Evolutionary conservation across 169 alveolate genomes (phyloP).

Genomic region (Cryptosporidium meleagridis): DNA sequence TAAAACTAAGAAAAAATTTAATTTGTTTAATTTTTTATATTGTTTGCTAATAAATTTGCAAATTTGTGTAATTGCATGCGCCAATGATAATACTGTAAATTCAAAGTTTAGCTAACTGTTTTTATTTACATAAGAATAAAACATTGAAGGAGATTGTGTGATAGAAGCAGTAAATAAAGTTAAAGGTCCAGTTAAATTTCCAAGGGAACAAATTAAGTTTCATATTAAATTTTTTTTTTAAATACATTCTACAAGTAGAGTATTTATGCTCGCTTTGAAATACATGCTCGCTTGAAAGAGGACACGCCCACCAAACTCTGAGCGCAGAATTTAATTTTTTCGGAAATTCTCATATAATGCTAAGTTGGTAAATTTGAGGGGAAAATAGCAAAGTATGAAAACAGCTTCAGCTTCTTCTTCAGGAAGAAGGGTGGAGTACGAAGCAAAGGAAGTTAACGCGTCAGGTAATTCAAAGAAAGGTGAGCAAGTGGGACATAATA

Average conservation of each 20-base stretch:
- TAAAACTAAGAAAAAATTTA: neutral
- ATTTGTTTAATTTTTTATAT: neutral
- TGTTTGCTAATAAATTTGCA: slow-evolving; percentile 16
- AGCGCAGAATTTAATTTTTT: slow-evolving; percentile 46
- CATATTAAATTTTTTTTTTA: neutral
- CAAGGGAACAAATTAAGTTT: neutral
- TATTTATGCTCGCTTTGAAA: slow-evolving; percentile 70
- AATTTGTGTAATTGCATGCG: slow-evolving; percentile 66
- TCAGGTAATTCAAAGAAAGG: slow-evolving; percentile 23
- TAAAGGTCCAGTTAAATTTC: neutral
- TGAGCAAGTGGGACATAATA: neutral
- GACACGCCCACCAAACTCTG: slow-evolving; percentile 71
- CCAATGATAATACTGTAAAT: slow-evolving; percentile 17
- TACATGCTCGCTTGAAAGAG: slow-evolving; percentile 74
- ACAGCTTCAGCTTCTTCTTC: slow-evolving; percentile 35
- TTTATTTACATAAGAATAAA: neutral
- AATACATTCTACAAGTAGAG: slow-evolving; percentile 11
- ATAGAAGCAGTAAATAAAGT: neutral
- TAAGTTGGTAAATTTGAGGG: slow-evolving; percentile 19
- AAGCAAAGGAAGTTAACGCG: slow-evolving; percentile 22
- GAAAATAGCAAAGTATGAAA: slow-evolving; percentile 16
- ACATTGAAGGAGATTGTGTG: slow-evolving; percentile 6
- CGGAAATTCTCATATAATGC: slow-evolving; percentile 49
- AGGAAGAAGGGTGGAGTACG: slow-evolving; percentile 33
- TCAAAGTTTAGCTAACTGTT: neutral